These are phyloP conservation scores for Boletus pseudo-olivaceus DNA, from an alignment of 768 basidiomycete genomes.

Conservation along the genomic window DNA sequence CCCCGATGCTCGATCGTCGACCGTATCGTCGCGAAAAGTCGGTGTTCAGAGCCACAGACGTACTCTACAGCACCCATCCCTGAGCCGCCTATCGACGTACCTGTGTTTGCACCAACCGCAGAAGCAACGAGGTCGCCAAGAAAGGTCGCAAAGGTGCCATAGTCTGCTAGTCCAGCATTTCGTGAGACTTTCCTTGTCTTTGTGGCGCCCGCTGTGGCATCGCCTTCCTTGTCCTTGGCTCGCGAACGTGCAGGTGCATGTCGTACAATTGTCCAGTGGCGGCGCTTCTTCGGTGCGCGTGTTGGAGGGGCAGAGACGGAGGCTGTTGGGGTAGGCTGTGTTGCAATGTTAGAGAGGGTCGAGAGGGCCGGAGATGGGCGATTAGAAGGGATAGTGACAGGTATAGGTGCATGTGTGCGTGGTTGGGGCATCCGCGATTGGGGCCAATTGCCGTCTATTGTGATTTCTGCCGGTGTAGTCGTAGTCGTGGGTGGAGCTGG, in stretches of 20 bases:
- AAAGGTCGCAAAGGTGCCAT: conserved; percentile 57
- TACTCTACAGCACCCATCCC: conserved; percentile 2
- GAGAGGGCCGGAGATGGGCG: conserved; percentile 15
- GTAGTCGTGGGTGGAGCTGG: conserved; percentile 35
- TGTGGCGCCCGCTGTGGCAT: conserved; percentile 29
- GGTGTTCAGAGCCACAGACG: conserved; percentile 15
- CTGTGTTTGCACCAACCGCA: conserved; percentile 20
- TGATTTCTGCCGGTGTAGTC: not conserved
- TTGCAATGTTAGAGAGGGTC: conserved; percentile 7
- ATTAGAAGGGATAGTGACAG: conserved; percentile 26
- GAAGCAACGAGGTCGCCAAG: conserved; percentile 40
- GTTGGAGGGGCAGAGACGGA: conserved; percentile 1
- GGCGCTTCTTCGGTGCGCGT: conserved; percentile 32
- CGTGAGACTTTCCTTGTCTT: conserved; percentile 46
- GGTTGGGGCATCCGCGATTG: not conserved
- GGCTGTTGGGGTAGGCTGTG: not conserved
- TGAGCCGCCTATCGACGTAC: not conserved
- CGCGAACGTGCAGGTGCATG: conserved; percentile 46
- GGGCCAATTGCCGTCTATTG: not conserved
- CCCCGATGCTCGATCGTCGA: conserved; percentile 33
- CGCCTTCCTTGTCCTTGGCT: conserved; percentile 51
- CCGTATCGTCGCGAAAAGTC: conserved; percentile 35
- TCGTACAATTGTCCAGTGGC: conserved; percentile 62
- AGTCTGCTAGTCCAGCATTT: conserved; percentile 55
- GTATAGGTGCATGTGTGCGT: conserved; percentile 25